Conservation (phyloP, 345 rosid genomes). For the Euphorbia lathyris region DNA sequence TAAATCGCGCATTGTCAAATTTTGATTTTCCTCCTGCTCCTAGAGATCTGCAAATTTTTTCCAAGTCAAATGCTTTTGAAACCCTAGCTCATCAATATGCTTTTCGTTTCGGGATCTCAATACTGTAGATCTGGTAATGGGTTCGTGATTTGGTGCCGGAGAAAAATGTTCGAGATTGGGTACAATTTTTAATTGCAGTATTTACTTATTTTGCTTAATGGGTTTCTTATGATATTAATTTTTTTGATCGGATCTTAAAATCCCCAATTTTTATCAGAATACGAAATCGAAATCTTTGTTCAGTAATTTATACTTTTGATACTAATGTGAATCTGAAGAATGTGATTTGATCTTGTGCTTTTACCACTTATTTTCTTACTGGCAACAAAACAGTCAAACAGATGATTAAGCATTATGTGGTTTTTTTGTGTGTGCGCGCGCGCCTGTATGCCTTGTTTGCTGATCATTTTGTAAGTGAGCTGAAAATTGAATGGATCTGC, state of each 20-base stretch:
- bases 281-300: background rate
- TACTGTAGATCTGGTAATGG: constrained; percentile 36
- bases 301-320: background rate
- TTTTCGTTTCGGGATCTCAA: background rate
- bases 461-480: constrained; percentile 6
- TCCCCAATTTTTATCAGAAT: constrained; percentile 10
- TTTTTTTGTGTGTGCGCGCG: background rate
- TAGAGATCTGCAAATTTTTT: constrained; percentile 39
- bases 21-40: background rate
- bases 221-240: constrained; percentile 4
- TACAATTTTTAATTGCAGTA: constrained; percentile 15
- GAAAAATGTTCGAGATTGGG: constrained; percentile 16
- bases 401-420: background rate
- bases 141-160: constrained; percentile 15
- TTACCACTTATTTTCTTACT: background rate
- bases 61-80: constrained; percentile 18
- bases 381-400: background rate
- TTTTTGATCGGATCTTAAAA: constrained; percentile 19
- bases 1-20: background rate
- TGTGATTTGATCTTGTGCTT: constrained; percentile 3
- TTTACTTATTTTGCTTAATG: constrained; percentile 6
- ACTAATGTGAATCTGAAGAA: background rate
- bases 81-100: constrained; percentile 15
- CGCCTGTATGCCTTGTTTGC: background rate
- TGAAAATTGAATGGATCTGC: constrained; percentile 14